Evolutionary conservation across 129 eudicot species (phyloP), one percentile per base, ranked within the genome.

Genomic region (Artemisia argyi): DNA sequence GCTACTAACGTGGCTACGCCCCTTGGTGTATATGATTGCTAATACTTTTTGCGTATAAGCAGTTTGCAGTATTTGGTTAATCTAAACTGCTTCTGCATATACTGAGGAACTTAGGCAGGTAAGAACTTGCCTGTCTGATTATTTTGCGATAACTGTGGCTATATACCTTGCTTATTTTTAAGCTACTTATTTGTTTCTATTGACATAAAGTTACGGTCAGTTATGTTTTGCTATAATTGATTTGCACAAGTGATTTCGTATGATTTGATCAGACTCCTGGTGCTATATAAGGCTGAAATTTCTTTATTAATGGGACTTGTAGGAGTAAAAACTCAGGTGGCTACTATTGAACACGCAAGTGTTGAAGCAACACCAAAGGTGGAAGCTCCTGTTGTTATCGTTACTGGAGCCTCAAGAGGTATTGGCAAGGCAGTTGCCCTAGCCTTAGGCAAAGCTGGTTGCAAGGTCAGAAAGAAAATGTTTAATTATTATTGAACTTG

Each of bases 351-450:
- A 30, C 86, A 81, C 74, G 84, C 90, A 66, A 83, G 76, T 47
- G 82, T 71, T 75, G 89, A 84, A 68, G 82, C 77, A 53, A 61
- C 88, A 44, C 80, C 78, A 77, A 80, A 78, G 55, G 85, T 83
- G 68, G 97, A 95, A 79, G 89, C 96, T 81, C 99, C 99, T 51
- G 99, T 95, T 79, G 96, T 87, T 77, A 73, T 95, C 53, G 85
- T 95, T 66, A 95, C 99, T 39, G 99, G 99, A 81, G 99, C 99
- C 61, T 95, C 99, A 42, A 91, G 99, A 84, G 99, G 99, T 28
- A 95, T 95, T 24, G 99, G 99, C 55, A 93, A 84, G 80, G 92
- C 98, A 7, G 79, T 87, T 71, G 97, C 98, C 28, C 75, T 93
- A 76, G 77, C 96, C 73, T 68, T 95, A 65, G 99, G 99, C 68